Conservation (phyloP, 306 rosid genomes). For the Vigna unguiculata region DNA sequence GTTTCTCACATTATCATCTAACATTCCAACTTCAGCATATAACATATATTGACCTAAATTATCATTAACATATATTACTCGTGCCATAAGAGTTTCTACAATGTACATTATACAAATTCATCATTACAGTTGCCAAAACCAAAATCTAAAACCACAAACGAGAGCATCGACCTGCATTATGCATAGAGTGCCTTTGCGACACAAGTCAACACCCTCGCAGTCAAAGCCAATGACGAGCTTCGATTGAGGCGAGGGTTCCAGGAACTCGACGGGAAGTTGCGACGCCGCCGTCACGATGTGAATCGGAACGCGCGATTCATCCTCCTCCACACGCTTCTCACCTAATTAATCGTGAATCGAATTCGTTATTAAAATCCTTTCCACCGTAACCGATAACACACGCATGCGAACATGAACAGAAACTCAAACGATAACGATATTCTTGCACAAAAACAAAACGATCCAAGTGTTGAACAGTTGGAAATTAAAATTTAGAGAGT, state of each 20-base stretch:
- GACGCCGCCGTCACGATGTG: constrained; percentile 73
- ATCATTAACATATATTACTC: not conserved
- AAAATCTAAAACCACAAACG: not conserved
- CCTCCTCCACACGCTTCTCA: constrained; percentile 55
- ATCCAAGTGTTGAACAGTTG: constrained; percentile 33
- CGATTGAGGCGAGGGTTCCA: constrained; percentile 71
- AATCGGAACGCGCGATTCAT: constrained; percentile 61
- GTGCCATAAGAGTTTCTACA: not conserved
- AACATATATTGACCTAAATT: not conserved
- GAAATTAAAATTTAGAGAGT: not conserved
- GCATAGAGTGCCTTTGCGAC: constrained; percentile 84
- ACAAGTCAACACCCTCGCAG: constrained; percentile 91
- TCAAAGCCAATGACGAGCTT: constrained; percentile 78
- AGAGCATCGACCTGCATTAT: constrained; percentile 73
- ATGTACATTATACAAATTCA: not conserved
- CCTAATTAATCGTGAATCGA: constrained; percentile 52
- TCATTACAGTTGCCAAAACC: not conserved
- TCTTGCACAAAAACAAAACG: not conserved
- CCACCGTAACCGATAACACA: not conserved
- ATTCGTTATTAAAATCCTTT: constrained; percentile 12
- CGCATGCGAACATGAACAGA: not conserved
- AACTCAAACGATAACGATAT: not conserved
- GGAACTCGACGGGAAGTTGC: constrained; percentile 82
- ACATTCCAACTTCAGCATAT: not conserved
- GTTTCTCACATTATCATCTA: not conserved